Conservation (phyloP, 2,329 filamentous ascomycete genomes). For the Claviceps pazoutovae region DNA sequence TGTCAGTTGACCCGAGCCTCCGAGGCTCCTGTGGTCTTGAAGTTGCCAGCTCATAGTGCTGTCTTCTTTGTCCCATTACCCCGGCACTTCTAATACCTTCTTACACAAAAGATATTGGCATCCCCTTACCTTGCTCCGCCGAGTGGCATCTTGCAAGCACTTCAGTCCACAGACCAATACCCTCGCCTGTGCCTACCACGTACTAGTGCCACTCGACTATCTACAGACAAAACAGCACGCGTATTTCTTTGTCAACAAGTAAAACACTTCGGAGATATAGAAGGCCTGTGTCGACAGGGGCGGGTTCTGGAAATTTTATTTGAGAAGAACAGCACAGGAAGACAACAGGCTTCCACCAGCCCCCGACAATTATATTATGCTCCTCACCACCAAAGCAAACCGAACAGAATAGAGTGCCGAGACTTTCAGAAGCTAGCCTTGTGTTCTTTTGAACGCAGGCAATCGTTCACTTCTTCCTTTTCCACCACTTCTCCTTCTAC, state of each 20-base stretch:
- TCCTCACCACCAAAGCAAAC: background rate
- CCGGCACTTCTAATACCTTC: conserved; percentile 11
- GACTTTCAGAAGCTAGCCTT: background rate
- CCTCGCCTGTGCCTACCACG: background rate
- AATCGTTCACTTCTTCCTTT: background rate
- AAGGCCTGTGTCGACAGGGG: background rate
- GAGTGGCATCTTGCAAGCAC: background rate
- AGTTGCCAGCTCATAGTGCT: conserved; percentile 6
- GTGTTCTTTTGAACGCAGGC: background rate
- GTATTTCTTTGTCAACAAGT: background rate
- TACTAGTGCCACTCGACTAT: background rate
- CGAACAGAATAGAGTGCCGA: background rate
- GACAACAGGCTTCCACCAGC: background rate
- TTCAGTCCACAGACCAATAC: background rate
- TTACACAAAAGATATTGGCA: conserved; percentile 16
- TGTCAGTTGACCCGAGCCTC: conserved; percentile 16
- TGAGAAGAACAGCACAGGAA: background rate
- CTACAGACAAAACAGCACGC: background rate
- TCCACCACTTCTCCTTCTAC: too few species aligned
- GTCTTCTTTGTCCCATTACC: conserved; percentile 10
- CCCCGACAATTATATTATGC: background rate
- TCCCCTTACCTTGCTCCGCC: conserved; percentile 4
- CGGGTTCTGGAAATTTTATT: background rate
- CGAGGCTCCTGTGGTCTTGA: conserved; percentile 8
- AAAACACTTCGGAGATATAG: background rate